Evolutionary conservation across 116 monocot species (phyloP).

Genomic region (Papilionanthe hybrid): DNA sequence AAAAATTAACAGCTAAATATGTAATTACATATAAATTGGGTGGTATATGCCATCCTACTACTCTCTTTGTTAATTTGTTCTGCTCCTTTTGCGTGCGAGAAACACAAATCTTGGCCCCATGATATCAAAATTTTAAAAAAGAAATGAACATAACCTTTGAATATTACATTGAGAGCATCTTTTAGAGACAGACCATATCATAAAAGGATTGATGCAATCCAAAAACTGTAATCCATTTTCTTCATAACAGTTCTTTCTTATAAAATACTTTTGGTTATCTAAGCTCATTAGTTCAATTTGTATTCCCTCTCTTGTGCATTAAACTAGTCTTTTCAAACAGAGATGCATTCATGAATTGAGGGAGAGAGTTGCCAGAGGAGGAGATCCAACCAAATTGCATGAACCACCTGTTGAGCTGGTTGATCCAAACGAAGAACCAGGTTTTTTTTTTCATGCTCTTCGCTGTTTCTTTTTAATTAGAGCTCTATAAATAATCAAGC

Average conservation of each 20-base stretch:
- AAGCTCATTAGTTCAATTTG: background rate
- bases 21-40: too few species aligned
- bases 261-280: background rate
- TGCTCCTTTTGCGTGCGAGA: too few species aligned
- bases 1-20: too few species aligned
- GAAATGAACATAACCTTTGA: background rate
- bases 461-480: background rate
- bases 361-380: slow-evolving; percentile 76
- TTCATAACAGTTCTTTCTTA: background rate
- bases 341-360: slow-evolving; percentile 68
- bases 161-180: background rate
- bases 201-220: background rate
- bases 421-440: slow-evolving; percentile 29
- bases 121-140: too few species aligned
- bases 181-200: background rate
- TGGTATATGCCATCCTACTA: too few species aligned
- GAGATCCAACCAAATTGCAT: slow-evolving; percentile 85
- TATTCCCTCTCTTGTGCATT: background rate
- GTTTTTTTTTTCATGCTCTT: slow-evolving; percentile 19
- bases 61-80: too few species aligned
- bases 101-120: too few species aligned
- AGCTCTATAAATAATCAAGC: background rate
- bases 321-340: slow-evolving; percentile 18
- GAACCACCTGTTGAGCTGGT: slow-evolving; percentile 54
- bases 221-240: background rate